phyloP scores from a whole-genome alignment of 441 rosid genomes.

The Kokia cookei region DNA sequence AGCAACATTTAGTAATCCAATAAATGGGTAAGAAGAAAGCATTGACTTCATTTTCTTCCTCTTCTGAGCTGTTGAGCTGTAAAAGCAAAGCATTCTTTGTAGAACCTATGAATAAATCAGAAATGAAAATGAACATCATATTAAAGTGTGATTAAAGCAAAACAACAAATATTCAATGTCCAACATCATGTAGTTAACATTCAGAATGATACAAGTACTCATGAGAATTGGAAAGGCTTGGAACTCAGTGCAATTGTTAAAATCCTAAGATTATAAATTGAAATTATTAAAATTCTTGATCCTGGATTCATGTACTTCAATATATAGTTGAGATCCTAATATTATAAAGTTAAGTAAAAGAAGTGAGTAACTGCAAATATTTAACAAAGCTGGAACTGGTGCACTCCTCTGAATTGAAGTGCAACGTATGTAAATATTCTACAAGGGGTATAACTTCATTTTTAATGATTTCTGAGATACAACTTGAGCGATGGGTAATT shows the following conservation, averaged over 20 bases:
- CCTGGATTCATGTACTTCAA: neutral
- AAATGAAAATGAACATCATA: neutral
- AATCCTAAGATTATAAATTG: neutral
- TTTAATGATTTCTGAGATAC: neutral
- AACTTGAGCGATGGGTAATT: neutral
- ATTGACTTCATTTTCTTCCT: constrained; percentile 35
- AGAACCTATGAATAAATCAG: constrained; percentile 46
- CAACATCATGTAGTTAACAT: neutral
- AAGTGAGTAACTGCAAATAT: neutral
- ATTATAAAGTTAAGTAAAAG: neutral
- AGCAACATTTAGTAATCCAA: constrained; percentile 85
- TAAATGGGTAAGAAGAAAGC: constrained; percentile 52
- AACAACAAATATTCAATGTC: neutral
- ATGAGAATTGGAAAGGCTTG: neutral
- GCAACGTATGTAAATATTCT: neutral
- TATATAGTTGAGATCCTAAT: neutral
- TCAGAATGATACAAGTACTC: neutral
- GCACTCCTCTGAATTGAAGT: neutral
- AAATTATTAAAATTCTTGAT: neutral
- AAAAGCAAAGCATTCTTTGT: constrained; percentile 63
- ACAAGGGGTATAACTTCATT: neutral
- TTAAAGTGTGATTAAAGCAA: neutral
- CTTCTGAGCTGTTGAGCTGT: constrained; percentile 28
- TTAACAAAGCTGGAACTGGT: neutral
- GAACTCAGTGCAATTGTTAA: neutral